A percentile compares a stretch with the other conserved stretches of the same genome.
Conservation (phyloP, 2,329 filamentous ascomycete genomes). For the Furcasterigmium sp. region DNA sequence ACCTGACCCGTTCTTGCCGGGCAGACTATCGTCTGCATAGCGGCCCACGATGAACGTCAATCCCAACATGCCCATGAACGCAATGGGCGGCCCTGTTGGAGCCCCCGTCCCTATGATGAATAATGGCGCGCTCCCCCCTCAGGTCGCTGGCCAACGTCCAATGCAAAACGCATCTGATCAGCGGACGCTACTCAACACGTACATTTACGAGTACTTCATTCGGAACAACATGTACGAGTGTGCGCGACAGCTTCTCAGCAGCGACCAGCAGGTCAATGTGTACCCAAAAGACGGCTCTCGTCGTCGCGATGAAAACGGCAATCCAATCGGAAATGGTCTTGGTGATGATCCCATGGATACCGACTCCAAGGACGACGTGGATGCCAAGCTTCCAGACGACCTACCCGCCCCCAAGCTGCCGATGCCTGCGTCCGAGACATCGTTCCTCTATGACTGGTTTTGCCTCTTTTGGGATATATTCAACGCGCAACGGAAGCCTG, state of each 20-base stretch:
- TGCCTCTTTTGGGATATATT: constrained; percentile 96
- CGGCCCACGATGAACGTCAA: constrained; percentile 35
- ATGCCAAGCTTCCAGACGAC: constrained; percentile 71
- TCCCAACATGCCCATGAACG: constrained; percentile 64
- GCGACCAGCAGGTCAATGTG: constrained; percentile 62
- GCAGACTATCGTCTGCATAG: constrained; percentile 34
- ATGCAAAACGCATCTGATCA: constrained; percentile 26
- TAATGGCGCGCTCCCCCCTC: constrained; percentile 38
- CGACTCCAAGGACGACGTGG: constrained; percentile 74
- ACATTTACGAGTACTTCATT: constrained; percentile 89
- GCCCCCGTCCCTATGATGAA: constrained; percentile 63
- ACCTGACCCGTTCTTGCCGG: constrained; percentile 9
- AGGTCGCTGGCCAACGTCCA: constrained; percentile 17
- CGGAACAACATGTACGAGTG: constrained; percentile 80
- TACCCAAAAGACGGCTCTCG: constrained; percentile 64
- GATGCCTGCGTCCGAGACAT: constrained; percentile 60
- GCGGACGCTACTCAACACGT: constrained; percentile 68
- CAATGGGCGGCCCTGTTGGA: constrained; percentile 64
- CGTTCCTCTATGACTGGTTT: constrained; percentile 97
- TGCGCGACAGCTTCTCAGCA: constrained; percentile 67
- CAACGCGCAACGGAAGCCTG: constrained; percentile 70
- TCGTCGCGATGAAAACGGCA: constrained; percentile 62
- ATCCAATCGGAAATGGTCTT: constrained; percentile 61
- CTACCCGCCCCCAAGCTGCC: constrained; percentile 71
- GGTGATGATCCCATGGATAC: constrained; percentile 75